Evolutionary conservation across 345 rosid species (phyloP).

Genomic region (Populus deltoides): DNA sequence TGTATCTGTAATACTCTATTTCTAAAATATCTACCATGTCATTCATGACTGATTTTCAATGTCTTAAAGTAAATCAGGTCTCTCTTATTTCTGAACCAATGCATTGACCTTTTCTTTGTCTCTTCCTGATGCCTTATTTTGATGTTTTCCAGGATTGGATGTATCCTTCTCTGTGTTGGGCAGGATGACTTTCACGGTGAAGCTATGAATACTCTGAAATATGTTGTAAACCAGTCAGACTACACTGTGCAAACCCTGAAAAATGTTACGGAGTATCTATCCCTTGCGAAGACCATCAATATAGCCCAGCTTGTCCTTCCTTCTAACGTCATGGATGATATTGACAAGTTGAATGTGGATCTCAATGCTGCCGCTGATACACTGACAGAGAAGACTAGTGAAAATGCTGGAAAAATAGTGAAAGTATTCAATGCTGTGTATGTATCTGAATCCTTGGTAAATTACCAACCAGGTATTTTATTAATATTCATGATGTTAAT

Average conservation of each 20-base stretch:
- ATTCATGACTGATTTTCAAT: background rate
- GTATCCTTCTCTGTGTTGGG: slow-evolving; percentile 88
- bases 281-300: slow-evolving; percentile 81
- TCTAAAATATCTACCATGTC: background rate
- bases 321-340: slow-evolving; percentile 57
- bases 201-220: slow-evolving; percentile 69
- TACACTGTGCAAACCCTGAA: slow-evolving; percentile 75
- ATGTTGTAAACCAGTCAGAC: slow-evolving; percentile 91
- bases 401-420: slow-evolving; percentile 66
- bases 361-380: slow-evolving; percentile 69
- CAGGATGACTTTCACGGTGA: slow-evolving; percentile 78
- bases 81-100: background rate
- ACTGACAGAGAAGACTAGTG: slow-evolving; percentile 60
- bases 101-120: background rate
- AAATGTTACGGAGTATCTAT: slow-evolving; percentile 81
- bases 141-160: slow-evolving; percentile 61
- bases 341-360: slow-evolving; percentile 73
- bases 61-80: background rate
- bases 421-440: slow-evolving; percentile 70
- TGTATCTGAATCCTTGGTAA: slow-evolving; percentile 20
- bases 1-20: background rate
- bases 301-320: slow-evolving; percentile 83
- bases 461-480: slow-evolving; percentile 2
- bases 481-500: slow-evolving; percentile 4
- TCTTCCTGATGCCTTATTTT: slow-evolving; percentile 15